Percentiles rank a stretch among this genome's conserved stretches.
These are phyloP conservation scores for Isabelozyma pseudorhagii DNA, from an alignment of 805 yeast genomes.

Conservation along the genomic window DNA sequence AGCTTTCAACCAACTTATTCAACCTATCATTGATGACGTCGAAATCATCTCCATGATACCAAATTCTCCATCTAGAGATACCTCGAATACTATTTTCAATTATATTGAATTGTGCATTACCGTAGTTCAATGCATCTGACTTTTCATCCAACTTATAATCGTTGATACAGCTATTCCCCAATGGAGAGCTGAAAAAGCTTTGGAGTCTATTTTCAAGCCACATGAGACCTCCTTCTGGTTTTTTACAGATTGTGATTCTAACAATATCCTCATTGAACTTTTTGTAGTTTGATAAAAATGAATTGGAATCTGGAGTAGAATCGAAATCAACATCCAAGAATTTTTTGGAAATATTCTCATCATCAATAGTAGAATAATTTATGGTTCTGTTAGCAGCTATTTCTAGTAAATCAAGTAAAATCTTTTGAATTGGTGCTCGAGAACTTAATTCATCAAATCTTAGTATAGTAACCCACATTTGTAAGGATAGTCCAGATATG, in stretches of 20 bases:
- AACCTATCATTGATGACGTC: constrained; percentile 52
- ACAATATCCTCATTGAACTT: constrained; percentile 88
- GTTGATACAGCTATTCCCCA: constrained; percentile 64
- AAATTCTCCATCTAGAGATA: constrained; percentile 90
- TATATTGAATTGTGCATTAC: constrained; percentile 77
- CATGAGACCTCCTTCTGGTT: constrained; percentile 73
- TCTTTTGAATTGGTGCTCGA: constrained; percentile 48
- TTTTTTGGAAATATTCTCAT: constrained; percentile 59
- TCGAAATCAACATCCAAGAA: constrained; percentile 87
- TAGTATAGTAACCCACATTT: constrained; percentile 90
- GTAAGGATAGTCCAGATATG: constrained; percentile 86
- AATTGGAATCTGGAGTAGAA: constrained; percentile 71
- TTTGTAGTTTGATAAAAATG: constrained; percentile 76
- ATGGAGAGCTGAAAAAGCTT: constrained; percentile 63
- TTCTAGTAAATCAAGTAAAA: constrained; percentile 69
- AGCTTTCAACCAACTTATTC: constrained; percentile 55
- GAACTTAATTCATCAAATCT: constrained; percentile 74
- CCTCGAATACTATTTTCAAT: constrained; percentile 92
- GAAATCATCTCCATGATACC: constrained; percentile 66
- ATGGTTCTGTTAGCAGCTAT: constrained; percentile 75
- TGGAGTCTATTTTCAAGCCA: constrained; percentile 81
- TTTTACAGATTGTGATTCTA: constrained; percentile 80
- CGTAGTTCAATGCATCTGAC: constrained; percentile 67
- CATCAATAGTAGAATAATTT: constrained; percentile 66
- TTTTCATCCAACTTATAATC: constrained; percentile 53